Evolutionary conservation across 371 early-diverging fungal genomes (phyloP).

Genomic region (Zancudomyces culisetae): DNA sequence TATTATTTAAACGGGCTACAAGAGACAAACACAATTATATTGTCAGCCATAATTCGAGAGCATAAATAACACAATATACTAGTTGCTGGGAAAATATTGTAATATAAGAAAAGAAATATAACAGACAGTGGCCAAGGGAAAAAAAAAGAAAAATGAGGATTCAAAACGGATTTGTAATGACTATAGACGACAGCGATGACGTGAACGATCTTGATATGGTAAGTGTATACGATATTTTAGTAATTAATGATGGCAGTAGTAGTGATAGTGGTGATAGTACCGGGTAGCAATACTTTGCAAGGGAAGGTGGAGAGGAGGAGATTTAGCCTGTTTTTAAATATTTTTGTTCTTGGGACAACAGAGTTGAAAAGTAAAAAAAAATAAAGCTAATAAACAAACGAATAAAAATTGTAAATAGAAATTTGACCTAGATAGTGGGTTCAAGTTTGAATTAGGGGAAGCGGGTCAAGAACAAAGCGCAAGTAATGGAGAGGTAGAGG

Average conservation of each 20-base stretch:
- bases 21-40: too few relatives aligned
- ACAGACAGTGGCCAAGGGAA: too few relatives aligned
- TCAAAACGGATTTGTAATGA: constrained; percentile 48
- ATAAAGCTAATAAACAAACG: constrained; percentile 4
- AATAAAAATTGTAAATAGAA: constrained; percentile 2
- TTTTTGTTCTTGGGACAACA: constrained; percentile 10
- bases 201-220: constrained; percentile 25
- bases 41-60: too few relatives aligned
- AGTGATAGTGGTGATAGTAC: background rate
- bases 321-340: background rate
- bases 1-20: too few relatives aligned
- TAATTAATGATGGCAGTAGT: background rate
- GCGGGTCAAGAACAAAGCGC: constrained; percentile 52
- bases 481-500: constrained; percentile 29
- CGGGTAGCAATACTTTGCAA: background rate
- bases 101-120: too few relatives aligned
- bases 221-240: background rate
- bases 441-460: constrained; percentile 16
- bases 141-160: constrained; percentile 2
- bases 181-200: constrained; percentile 55
- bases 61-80: too few relatives aligned
- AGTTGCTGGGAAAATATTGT: too few relatives aligned
- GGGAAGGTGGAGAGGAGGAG: background rate
- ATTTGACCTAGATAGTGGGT: background rate
- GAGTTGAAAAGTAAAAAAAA: constrained; percentile 5